Conservation (phyloP, 169 alveolate species). For the Cryptosporidium ubiquitum region DNA sequence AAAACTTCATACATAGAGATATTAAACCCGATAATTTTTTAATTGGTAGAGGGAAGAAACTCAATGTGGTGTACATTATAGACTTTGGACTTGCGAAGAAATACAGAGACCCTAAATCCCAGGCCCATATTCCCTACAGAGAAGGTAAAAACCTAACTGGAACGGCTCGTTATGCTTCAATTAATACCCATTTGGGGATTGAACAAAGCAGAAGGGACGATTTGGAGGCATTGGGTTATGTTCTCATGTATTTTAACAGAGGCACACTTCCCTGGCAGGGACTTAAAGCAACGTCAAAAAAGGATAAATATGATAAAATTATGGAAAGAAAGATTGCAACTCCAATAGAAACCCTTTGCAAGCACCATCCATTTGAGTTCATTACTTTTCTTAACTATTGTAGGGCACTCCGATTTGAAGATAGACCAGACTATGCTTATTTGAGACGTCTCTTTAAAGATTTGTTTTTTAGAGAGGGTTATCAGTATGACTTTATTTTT, state of each 20-base stretch:
- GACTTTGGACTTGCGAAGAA: constrained; percentile 97
- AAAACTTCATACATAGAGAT: constrained; percentile 96
- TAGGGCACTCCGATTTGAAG: constrained; percentile 94
- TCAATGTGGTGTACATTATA: constrained; percentile 90
- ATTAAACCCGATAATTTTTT: constrained; percentile 97
- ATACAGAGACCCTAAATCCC: constrained; percentile 94
- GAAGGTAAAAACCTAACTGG: constrained; percentile 98
- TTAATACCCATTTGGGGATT: constrained; percentile 98
- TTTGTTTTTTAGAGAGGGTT: constrained; percentile 91
- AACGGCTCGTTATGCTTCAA: constrained; percentile 95
- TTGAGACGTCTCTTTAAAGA: constrained; percentile 95
- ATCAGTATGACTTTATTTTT: constrained; percentile 93
- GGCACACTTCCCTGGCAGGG: constrained; percentile 99
- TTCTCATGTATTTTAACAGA: constrained; percentile 94
- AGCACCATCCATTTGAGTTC: constrained; percentile 90
- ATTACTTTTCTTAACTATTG: constrained; percentile 93
- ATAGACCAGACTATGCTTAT: constrained; percentile 94
- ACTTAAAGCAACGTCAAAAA: constrained; percentile 92
- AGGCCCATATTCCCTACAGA: constrained; percentile 96
- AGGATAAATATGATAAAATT: constrained; percentile 97
- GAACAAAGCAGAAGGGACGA: constrained; percentile 98
- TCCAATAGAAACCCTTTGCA: constrained; percentile 95
- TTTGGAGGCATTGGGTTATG: constrained; percentile 97
- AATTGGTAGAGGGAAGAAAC: constrained; percentile 91
- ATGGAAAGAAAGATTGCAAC: constrained; percentile 98